These are phyloP conservation scores for Tetraselmis striata DNA, from an alignment of 139 green algal species.

Conservation along the genomic window DNA sequence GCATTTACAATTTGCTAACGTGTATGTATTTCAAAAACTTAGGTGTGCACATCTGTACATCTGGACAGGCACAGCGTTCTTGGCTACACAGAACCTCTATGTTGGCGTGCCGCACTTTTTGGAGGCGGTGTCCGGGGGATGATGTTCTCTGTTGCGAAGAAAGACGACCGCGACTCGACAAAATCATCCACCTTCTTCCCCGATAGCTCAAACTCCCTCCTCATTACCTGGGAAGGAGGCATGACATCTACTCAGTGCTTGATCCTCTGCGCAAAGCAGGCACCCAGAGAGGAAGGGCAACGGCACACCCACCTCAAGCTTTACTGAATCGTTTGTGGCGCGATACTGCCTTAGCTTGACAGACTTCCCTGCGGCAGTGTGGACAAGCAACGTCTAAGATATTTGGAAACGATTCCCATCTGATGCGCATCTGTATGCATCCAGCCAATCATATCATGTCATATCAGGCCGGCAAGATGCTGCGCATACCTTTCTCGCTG, in stretches of 20 bases:
- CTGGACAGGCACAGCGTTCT: too few relatives aligned
- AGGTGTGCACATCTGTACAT: too few relatives aligned
- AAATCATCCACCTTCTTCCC: not conserved
- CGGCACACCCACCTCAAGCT: not conserved
- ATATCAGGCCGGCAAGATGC: not conserved
- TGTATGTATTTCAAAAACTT: too few relatives aligned
- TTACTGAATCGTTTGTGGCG: not conserved
- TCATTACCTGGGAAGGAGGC: not conserved
- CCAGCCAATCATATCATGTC: not conserved
- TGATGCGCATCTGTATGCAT: not conserved
- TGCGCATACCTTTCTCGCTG: not conserved
- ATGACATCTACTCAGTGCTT: too few relatives aligned
- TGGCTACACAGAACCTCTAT: too few relatives aligned
- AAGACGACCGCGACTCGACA: not conserved
- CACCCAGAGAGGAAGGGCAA: too few relatives aligned
- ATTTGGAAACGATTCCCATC: not conserved
- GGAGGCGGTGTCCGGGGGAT: not conserved
- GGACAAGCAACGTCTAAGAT: too few relatives aligned
- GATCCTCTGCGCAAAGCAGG: too few relatives aligned
- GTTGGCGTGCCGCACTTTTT: too few relatives aligned
- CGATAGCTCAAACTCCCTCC: not conserved
- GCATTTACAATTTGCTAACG: too few relatives aligned
- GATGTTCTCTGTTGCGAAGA: not conserved
- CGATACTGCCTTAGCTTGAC: not conserved
- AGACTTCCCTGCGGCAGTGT: not conserved